Evolutionary conservation across 2,329 filamentous ascomycete species (phyloP).

Genomic region (Didymella exigua): DNA sequence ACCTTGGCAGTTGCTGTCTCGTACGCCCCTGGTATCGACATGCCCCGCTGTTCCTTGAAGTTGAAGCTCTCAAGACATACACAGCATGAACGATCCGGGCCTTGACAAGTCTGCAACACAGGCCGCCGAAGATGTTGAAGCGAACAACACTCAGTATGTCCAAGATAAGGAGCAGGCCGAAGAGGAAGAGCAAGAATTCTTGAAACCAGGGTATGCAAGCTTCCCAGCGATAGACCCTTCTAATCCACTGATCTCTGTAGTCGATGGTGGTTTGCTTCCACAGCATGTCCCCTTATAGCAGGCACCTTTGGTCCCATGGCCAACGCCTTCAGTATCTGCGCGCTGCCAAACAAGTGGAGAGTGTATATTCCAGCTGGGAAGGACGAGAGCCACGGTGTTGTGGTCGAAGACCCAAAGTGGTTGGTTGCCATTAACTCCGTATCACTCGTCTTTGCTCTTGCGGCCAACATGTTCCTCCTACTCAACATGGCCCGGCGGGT

Average conservation of each 20-base stretch:
- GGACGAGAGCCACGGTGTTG: slow-evolving; percentile 52
- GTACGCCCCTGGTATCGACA: not conserved
- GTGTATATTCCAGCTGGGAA: slow-evolving; percentile 55
- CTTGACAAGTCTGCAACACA: slow-evolving; percentile 57
- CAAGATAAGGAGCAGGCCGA: slow-evolving; percentile 44
- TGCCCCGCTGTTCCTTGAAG: not conserved
- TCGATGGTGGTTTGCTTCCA: slow-evolving; percentile 67
- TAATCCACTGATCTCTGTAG: slow-evolving; percentile 32
- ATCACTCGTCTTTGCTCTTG: slow-evolving; percentile 60
- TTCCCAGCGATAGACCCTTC: not conserved
- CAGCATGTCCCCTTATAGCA: slow-evolving; percentile 62
- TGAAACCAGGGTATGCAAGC: slow-evolving; percentile 50
- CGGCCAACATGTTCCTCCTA: slow-evolving; percentile 61
- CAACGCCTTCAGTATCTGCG: slow-evolving; percentile 61
- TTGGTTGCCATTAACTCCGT: slow-evolving; percentile 61
- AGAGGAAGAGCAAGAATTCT: slow-evolving; percentile 50
- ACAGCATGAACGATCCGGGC: slow-evolving; percentile 55
- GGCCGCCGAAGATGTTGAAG: slow-evolving; percentile 54
- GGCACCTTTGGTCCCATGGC: slow-evolving; percentile 62
- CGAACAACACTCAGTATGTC: slow-evolving; percentile 35
- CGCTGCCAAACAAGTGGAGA: slow-evolving; percentile 63
- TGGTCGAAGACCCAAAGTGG: slow-evolving; percentile 62
- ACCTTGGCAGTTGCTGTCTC: not conserved
- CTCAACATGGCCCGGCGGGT: slow-evolving; percentile 65
- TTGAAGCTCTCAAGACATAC: not conserved